phyloP scores from a whole-genome alignment of 1,284 basidiomycete genomes.

The Earliella scabrosa region DNA sequence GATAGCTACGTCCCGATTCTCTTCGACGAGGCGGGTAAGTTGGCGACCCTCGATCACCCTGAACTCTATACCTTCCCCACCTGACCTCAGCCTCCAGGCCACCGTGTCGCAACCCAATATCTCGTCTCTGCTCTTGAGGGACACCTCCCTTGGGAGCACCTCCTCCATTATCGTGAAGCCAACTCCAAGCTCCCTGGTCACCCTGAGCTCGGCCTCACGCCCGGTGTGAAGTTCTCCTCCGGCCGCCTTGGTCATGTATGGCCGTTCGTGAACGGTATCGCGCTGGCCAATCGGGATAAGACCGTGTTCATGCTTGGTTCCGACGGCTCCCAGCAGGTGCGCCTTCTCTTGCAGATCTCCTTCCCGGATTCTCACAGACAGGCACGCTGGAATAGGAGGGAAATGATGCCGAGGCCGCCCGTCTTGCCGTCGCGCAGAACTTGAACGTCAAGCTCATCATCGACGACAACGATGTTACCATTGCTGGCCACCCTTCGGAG shows the following conservation, averaged over 20 bases:
- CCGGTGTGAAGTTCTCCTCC: conserved; percentile 86
- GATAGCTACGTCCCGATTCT: conserved; percentile 67
- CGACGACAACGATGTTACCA: conserved; percentile 89
- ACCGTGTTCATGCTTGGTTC: conserved; percentile 83
- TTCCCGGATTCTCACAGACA: conserved; percentile 9
- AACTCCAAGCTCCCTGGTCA: conserved; percentile 86
- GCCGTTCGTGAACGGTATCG: conserved; percentile 82
- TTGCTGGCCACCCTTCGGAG: conserved; percentile 82
- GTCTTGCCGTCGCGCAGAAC: conserved; percentile 79
- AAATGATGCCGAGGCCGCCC: conserved; percentile 86
- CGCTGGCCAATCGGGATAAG: conserved; percentile 77
- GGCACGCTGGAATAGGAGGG: conserved; percentile 62
- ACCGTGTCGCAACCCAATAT: conserved; percentile 88
- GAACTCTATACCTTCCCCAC: background rate
- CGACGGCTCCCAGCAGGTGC: conserved; percentile 79
- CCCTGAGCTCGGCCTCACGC: conserved; percentile 84
- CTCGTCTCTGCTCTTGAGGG: conserved; percentile 79
- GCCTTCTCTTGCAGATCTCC: background rate
- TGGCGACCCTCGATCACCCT: background rate
- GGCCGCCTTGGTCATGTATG: conserved; percentile 86
- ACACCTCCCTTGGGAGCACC: conserved; percentile 69
- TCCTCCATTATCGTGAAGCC: conserved; percentile 83
- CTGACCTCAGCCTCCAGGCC: conserved; percentile 49
- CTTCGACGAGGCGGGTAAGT: conserved; percentile 78
- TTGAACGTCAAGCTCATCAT: conserved; percentile 85